Conservation (phyloP, 2,329 filamentous ascomycete species). For the Claviceps purpurea region DNA sequence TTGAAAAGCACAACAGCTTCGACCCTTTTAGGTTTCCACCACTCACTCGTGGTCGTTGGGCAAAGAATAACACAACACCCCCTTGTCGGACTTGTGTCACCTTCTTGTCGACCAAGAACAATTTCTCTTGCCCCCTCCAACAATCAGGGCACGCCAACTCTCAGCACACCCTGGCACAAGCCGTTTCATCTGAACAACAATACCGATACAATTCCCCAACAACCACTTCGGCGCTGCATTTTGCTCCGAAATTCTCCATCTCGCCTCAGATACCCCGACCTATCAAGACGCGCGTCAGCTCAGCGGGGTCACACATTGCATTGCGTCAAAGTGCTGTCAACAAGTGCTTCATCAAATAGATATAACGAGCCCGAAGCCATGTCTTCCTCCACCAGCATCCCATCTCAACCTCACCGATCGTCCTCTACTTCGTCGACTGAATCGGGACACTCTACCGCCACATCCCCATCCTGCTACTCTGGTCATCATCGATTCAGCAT, state of each 20-base stretch:
- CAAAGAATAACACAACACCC: not conserved
- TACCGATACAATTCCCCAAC: not conserved
- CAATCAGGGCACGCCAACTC: not conserved
- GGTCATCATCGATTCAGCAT: constrained; percentile 31
- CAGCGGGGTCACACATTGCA: not conserved
- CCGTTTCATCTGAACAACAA: not conserved
- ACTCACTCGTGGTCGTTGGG: not conserved
- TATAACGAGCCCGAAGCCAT: constrained; percentile 3
- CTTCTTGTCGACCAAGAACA: not conserved
- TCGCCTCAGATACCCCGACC: not conserved
- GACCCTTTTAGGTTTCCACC: not conserved
- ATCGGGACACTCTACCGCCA: constrained; percentile 25
- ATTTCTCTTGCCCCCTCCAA: not conserved
- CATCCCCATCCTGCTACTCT: constrained; percentile 18
- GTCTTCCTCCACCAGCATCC: constrained; percentile 6
- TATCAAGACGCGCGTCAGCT: not conserved
- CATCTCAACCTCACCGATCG: constrained; percentile 10
- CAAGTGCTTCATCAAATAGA: not conserved
- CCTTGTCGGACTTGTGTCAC: too few species aligned
- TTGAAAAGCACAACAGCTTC: not conserved
- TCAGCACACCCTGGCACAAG: not conserved
- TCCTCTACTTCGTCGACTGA: constrained; percentile 23
- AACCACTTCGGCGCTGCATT: not conserved
- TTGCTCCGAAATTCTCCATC: not conserved
- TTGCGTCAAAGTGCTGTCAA: not conserved